Conservation (phyloP, 805 yeast species). For the Yarrowia yakushimensis region DNA sequence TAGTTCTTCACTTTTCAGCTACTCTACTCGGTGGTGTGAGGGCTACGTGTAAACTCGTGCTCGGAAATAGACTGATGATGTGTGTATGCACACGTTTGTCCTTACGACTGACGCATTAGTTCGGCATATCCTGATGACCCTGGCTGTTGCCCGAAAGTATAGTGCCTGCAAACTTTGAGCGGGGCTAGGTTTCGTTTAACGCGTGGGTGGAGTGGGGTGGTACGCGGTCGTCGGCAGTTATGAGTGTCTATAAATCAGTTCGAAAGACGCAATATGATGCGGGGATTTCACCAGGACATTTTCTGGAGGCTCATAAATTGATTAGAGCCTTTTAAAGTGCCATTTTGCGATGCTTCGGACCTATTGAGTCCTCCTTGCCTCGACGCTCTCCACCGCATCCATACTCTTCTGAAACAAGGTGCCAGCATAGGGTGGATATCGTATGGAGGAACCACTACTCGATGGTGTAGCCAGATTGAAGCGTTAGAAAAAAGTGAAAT, state of each 20-base stretch:
- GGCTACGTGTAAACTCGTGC: too few relatives aligned
- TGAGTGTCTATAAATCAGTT: too few relatives aligned
- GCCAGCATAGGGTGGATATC: neutral
- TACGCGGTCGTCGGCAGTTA: neutral
- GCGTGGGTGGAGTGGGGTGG: constrained; percentile 16
- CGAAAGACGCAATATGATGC: neutral
- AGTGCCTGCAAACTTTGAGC: neutral
- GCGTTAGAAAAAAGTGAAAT: too few relatives aligned
- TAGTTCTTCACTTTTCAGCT: too few relatives aligned
- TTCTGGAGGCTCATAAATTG: neutral
- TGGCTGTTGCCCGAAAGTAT: neutral
- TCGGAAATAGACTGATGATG: too few relatives aligned
- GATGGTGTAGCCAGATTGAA: too few relatives aligned
- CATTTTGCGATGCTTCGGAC: neutral
- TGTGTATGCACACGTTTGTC: too few relatives aligned
- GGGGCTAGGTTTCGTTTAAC: constrained; percentile 11
- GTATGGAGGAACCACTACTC: too few relatives aligned
- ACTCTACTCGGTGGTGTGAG: too few relatives aligned
- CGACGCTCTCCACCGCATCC: neutral
- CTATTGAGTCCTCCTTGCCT: too few relatives aligned
- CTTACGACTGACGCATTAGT: neutral
- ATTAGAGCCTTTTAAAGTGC: neutral
- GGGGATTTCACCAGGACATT: neutral
- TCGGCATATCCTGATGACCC: constrained; percentile 4
- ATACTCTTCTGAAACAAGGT: neutral